A percentile compares a stretch with the other conserved stretches of the same genome.
Conservation (phyloP, 2,329 filamentous ascomycete genomes). For the Aspergillus puulaauensis region DNA sequence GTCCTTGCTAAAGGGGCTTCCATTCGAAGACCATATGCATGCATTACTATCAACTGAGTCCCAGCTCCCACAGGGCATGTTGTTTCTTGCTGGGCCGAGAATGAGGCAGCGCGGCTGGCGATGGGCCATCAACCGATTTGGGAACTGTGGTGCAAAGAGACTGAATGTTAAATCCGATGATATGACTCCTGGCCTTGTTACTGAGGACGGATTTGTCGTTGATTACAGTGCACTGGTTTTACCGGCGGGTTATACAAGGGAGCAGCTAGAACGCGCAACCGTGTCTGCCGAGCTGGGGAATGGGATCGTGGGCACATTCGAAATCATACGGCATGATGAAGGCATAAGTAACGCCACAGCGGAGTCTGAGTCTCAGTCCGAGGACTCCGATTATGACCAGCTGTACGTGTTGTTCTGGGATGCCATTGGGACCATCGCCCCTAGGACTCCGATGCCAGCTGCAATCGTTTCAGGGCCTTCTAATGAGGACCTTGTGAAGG, state of each 20-base stretch:
- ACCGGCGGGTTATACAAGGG: neutral
- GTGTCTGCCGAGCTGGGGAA: neutral
- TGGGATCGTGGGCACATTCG: neutral
- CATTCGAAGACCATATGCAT: constrained; percentile 8
- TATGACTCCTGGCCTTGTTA: constrained; percentile 1
- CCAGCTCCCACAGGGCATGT: neutral
- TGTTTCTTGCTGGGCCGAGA: constrained; percentile 4
- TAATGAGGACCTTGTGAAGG: neutral
- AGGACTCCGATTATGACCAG: neutral
- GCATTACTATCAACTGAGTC: neutral
- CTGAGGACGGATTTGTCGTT: neutral
- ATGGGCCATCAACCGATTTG: constrained; percentile 8
- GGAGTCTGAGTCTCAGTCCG: neutral
- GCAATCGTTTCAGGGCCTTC: neutral
- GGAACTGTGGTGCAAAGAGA: constrained; percentile 1
- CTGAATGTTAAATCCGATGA: constrained; percentile 2
- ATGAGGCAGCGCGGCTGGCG: constrained; percentile 7
- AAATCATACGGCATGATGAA: constrained; percentile 1
- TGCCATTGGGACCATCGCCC: neutral
- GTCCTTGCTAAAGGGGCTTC: neutral
- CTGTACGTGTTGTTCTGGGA: constrained; percentile 7
- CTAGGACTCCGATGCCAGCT: neutral
- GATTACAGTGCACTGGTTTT: neutral
- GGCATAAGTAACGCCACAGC: neutral
- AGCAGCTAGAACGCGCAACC: neutral